Conservation (phyloP, 352 stramenopile species). For the Sclerospora graminicola region DNA sequence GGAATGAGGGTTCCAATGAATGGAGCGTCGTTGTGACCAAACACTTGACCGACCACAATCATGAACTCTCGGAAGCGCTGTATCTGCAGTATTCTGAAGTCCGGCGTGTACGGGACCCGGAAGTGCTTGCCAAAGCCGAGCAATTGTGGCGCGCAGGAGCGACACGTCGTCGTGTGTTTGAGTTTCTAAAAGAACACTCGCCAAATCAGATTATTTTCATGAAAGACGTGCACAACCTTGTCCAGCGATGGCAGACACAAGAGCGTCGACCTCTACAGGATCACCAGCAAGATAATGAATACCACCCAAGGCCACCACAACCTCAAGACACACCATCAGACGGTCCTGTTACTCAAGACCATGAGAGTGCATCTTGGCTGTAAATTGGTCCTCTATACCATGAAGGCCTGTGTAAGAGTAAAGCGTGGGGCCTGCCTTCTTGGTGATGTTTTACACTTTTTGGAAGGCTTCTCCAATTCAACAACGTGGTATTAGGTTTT, state of each 20-base stretch:
- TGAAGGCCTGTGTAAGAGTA: too few relatives aligned
- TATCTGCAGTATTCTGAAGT: slow-evolving; percentile 68
- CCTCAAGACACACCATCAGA: too few relatives aligned
- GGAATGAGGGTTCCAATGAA: slow-evolving; percentile 12
- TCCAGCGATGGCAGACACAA: slow-evolving; percentile 55
- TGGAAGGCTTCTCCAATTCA: too few relatives aligned
- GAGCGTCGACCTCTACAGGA: slow-evolving; percentile 18
- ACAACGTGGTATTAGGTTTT: too few relatives aligned
- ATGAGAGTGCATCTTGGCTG: too few relatives aligned
- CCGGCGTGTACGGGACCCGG: slow-evolving; percentile 49
- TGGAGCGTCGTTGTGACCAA: slow-evolving; percentile 71
- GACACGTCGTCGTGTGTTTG: slow-evolving; percentile 52
- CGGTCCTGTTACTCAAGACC: too few relatives aligned
- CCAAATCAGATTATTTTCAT: slow-evolving; percentile 47
- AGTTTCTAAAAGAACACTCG: slow-evolving; percentile 59
- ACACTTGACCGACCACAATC: slow-evolving; percentile 61
- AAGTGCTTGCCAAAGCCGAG: slow-evolving; percentile 43
- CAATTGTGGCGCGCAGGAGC: slow-evolving; percentile 46
- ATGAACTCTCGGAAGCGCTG: slow-evolving; percentile 41
- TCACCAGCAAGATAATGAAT: slow-evolving; percentile 1
- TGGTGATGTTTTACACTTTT: too few relatives aligned
- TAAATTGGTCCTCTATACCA: too few relatives aligned
- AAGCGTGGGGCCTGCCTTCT: too few relatives aligned
- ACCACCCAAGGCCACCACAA: background rate
- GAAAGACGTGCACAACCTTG: slow-evolving; percentile 77